Conservation (phyloP, 805 yeast species). For the Clavispora carvajalis region DNA sequence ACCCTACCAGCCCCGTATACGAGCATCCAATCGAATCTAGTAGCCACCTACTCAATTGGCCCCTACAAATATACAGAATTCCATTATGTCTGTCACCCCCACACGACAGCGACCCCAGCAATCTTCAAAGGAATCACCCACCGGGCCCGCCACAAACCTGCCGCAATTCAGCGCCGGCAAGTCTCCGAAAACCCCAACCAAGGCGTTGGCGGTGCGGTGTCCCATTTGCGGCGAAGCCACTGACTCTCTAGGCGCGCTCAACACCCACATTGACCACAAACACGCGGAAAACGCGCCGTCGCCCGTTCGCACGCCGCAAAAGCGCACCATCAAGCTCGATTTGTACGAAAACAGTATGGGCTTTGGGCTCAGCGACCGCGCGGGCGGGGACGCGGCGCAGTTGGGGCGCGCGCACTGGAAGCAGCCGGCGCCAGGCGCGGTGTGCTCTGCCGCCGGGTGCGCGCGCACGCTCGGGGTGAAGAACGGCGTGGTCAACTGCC, state of each 20-base stretch:
- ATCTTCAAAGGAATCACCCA: too few species aligned
- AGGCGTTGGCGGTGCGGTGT: constrained; percentile 30
- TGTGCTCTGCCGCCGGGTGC: constrained; percentile 43
- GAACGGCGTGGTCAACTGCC: constrained; percentile 61
- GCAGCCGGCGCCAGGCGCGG: constrained; percentile 35
- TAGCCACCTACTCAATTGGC: too few species aligned
- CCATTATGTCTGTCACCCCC: too few species aligned
- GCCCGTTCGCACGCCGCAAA: constrained; percentile 15
- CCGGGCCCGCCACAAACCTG: too few species aligned
- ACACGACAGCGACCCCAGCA: too few species aligned
- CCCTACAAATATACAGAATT: too few species aligned
- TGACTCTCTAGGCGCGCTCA: constrained; percentile 50
- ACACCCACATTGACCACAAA: constrained; percentile 64
- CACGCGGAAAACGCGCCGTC: constrained; percentile 31
- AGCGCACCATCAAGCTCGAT: constrained; percentile 41
- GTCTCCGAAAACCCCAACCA: neutral
- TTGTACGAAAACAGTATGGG: constrained; percentile 41
- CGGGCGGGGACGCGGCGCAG: constrained; percentile 2
- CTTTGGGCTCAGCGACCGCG: constrained; percentile 27
- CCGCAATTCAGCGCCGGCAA: neutral
- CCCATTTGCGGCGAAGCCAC: constrained; percentile 67
- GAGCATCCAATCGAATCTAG: too few species aligned
- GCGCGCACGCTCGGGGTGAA: constrained; percentile 40
- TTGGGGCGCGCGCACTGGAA: constrained; percentile 56
- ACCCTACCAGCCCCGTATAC: too few species aligned